Percentiles rank a stretch among this genome's conserved stretches.
Evolutionary conservation across 306 rosid species (phyloP).

Genomic region (Cicer pinnatifidum): DNA sequence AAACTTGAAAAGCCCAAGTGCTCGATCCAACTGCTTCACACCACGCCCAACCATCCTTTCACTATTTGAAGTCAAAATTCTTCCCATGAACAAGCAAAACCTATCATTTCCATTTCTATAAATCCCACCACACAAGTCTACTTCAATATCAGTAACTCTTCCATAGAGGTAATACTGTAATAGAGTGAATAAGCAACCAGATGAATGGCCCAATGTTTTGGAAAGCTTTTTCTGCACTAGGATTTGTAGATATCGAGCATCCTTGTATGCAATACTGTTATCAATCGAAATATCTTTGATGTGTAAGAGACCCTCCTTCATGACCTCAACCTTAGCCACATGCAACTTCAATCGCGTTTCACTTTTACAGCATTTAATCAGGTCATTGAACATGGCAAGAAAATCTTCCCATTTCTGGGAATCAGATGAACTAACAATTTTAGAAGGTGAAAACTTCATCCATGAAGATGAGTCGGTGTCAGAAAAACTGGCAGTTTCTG

Average conservation of each 20-base stretch:
- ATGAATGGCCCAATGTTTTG: conserved; percentile 78
- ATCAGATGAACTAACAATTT: conserved; percentile 44
- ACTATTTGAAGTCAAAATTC: conserved; percentile 71
- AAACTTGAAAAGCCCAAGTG: conserved; percentile 74
- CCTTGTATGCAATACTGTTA: conserved; percentile 70
- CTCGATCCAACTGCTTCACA: conserved; percentile 80
- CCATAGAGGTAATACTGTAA: conserved; percentile 69
- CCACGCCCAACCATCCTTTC: conserved; percentile 73
- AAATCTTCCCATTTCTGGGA: conserved; percentile 84
- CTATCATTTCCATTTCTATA: conserved; percentile 46
- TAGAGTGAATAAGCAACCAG: conserved; percentile 85
- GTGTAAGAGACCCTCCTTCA: conserved; percentile 86
- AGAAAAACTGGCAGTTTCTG: conserved; percentile 44
- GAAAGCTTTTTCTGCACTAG: conserved; percentile 78
- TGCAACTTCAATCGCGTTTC: conserved; percentile 56
- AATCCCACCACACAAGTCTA: conserved; percentile 77
- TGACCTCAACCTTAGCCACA: conserved; percentile 65
- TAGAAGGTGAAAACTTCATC: conserved; percentile 72
- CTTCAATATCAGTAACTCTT: conserved; percentile 68
- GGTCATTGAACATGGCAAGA: conserved; percentile 79
- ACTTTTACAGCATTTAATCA: conserved; percentile 55
- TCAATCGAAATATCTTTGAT: conserved; percentile 74
- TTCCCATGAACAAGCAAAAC: conserved; percentile 75
- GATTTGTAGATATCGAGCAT: conserved; percentile 67
- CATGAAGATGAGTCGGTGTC: conserved; percentile 70